A percentile compares a stretch with the other conserved stretches of the same genome.
Evolutionary conservation across 192 early-diverging fungal species (phyloP).

Genomic region (Linnemannia schmuckeri): DNA sequence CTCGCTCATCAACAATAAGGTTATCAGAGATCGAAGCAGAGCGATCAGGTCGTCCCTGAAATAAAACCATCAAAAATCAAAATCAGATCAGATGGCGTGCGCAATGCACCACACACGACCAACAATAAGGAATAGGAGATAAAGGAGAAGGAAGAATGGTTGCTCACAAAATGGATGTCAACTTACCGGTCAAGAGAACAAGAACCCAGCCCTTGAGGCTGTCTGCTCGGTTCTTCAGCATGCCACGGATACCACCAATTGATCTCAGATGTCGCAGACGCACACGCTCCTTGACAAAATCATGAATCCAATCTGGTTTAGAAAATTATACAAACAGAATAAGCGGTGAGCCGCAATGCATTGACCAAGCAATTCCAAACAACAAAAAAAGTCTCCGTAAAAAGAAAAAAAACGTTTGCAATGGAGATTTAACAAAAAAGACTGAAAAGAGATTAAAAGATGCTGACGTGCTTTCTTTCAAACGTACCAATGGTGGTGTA

Average conservation of each 20-base stretch:
- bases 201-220: constrained; percentile 91
- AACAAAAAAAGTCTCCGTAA: background rate
- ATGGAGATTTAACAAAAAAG: background rate
- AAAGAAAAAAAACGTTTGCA: background rate
- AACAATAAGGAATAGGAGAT: background rate
- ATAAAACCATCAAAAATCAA: background rate
- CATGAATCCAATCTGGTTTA: constrained; percentile 88
- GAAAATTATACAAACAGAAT: background rate
- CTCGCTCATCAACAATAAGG: background rate
- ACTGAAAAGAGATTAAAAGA: too few species aligned
- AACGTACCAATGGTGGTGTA: constrained; percentile 69
- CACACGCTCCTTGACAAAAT: constrained; percentile 86
- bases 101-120: background rate
- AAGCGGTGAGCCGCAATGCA: background rate
- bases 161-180: background rate
- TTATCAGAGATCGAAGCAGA: background rate
- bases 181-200: constrained; percentile 71
- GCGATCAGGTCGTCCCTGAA: background rate
- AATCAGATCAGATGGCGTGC: background rate
- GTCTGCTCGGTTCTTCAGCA: constrained; percentile 73
- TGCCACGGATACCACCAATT: constrained; percentile 68
- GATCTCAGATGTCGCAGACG: constrained; percentile 71
- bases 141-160: background rate
- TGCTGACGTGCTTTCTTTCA: too few species aligned
- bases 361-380: background rate